Evolutionary conservation across 164 flowering plant species (phyloP), one percentile per base, ranked within the genome.

Genomic region (Litsea cubeba): DNA sequence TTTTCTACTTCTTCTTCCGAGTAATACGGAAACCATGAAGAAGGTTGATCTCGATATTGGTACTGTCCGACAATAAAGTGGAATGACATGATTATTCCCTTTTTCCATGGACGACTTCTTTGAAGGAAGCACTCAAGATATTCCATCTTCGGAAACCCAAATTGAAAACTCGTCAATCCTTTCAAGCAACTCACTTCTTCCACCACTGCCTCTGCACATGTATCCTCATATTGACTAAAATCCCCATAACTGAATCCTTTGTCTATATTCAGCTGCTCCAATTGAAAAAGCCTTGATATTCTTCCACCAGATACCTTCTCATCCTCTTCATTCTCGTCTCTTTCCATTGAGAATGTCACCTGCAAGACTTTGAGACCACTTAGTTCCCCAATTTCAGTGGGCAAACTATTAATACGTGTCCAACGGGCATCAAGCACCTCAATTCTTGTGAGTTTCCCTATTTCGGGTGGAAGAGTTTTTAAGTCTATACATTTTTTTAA

Each of bases 181-280:
- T 66, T n/a, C 71, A 22, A n/a, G 23, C 70, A 50, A 49, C 50
- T 1, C 28, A 72, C 69, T 22, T 76, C 70, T 54, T 63, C 22
- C 2, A 25, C 26, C 4, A 82, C 25, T 3, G 5, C 62, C 25
- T 66, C 14, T 17, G 63, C 74, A 46, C 69, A 51, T 50, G 62
- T 6, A 60, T 46, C 40, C 67, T 69, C 73, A 3, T 49, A 5
- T 0, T 40, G 62, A 18, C 17, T 22, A 26, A 15, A 0, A 28
- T 24, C 20, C 8, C 0, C 2, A 24, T 3, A 0, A 2, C 30
- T 30, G 35, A 30, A 30, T 30, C 71, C 46, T 7, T 58, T 76
- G 64, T 74, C 74, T 24, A 82, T 72, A 22, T 12, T 50, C 60
- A 82, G 62, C 60, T 74, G 79, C 68, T 82, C 35, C 35, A 30